Evolutionary conservation across 768 basidiomycete genomes (phyloP).

Genomic region (Roridomyces roridus): DNA sequence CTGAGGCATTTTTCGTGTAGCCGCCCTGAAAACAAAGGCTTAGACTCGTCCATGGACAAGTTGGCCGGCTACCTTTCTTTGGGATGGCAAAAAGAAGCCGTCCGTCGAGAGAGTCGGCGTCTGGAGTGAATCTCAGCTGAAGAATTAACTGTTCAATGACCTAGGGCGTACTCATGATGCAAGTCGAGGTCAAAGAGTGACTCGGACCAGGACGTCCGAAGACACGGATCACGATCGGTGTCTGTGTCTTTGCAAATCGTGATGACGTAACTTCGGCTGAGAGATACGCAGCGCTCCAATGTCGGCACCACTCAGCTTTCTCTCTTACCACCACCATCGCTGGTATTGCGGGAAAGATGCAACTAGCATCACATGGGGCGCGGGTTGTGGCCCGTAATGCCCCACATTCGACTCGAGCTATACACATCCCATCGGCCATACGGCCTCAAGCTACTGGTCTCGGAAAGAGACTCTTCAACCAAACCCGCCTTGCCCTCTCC

Average conservation of each 20-base stretch:
- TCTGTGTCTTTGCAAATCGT: no score
- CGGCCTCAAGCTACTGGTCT: constrained; percentile 39
- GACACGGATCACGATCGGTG: no score
- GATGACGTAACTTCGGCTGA: no score
- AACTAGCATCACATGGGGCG: constrained; percentile 51
- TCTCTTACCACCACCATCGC: constrained; percentile 17
- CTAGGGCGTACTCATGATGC: constrained; percentile 9
- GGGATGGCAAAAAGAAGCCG: constrained; percentile 94
- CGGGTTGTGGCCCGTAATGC: constrained; percentile 48
- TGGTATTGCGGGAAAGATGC: constrained; percentile 37
- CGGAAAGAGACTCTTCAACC: constrained; percentile 53
- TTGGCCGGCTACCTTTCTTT: constrained; percentile 79
- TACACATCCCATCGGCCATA: constrained; percentile 52
- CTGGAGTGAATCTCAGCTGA: constrained; percentile 35
- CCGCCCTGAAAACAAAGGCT: constrained; percentile 58
- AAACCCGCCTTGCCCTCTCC: constrained; percentile 61
- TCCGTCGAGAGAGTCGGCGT: constrained; percentile 82
- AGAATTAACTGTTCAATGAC: background rate
- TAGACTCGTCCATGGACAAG: background rate
- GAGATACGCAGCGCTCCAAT: constrained; percentile 8
- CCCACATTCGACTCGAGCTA: constrained; percentile 43
- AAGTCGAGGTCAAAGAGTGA: background rate
- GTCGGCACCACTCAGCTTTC: constrained; percentile 1
- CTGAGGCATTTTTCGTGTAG: constrained; percentile 90
- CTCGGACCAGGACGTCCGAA: no score